Percentiles rank a stretch among this genome's conserved stretches.
phyloP scores from a whole-genome alignment of 2,329 filamentous ascomycete genomes.

The Clarireedia homoeocarpa region DNA sequence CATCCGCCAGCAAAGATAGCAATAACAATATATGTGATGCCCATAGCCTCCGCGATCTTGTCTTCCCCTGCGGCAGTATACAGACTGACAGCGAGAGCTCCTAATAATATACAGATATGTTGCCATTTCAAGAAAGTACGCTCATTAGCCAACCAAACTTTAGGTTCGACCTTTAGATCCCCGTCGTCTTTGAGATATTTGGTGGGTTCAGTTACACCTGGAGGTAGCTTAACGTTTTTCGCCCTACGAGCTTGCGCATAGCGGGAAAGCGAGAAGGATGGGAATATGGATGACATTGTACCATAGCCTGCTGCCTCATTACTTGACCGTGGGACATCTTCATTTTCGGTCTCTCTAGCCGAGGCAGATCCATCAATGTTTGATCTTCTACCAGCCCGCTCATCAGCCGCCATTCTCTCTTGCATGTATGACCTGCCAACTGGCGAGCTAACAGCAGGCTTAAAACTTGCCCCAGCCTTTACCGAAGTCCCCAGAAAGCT shows the following conservation, averaged over 20 bases:
- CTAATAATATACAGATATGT: slow-evolving; percentile 84
- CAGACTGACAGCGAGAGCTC: slow-evolving; percentile 72
- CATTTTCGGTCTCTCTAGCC: slow-evolving; percentile 21
- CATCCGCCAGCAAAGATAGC: slow-evolving; percentile 77
- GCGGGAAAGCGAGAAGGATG: slow-evolving; percentile 73
- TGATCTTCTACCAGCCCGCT: slow-evolving; percentile 23
- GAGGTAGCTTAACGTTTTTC: slow-evolving; percentile 55
- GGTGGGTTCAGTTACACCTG: slow-evolving; percentile 78
- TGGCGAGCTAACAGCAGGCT: slow-evolving; percentile 57
- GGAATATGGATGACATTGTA: slow-evolving; percentile 65
- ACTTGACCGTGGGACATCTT: slow-evolving; percentile 30
- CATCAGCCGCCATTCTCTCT: slow-evolving; percentile 45
- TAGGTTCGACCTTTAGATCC: slow-evolving; percentile 86
- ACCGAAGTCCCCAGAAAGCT: slow-evolving; percentile 59
- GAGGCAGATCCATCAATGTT: slow-evolving; percentile 21
- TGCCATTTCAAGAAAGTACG: slow-evolving; percentile 99
- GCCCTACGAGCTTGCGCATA: slow-evolving; percentile 54
- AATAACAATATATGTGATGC: slow-evolving; percentile 74
- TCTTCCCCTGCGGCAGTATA: slow-evolving; percentile 84
- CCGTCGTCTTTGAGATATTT: slow-evolving; percentile 93
- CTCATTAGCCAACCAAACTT: slow-evolving; percentile 98
- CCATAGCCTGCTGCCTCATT: slow-evolving; percentile 39
- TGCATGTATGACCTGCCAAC: slow-evolving; percentile 57
- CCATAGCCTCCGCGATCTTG: slow-evolving; percentile 66
- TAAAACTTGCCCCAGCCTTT: slow-evolving; percentile 40